phyloP scores from a whole-genome alignment of 2,329 filamentous ascomycete genomes.

The Didymella glomerata region DNA sequence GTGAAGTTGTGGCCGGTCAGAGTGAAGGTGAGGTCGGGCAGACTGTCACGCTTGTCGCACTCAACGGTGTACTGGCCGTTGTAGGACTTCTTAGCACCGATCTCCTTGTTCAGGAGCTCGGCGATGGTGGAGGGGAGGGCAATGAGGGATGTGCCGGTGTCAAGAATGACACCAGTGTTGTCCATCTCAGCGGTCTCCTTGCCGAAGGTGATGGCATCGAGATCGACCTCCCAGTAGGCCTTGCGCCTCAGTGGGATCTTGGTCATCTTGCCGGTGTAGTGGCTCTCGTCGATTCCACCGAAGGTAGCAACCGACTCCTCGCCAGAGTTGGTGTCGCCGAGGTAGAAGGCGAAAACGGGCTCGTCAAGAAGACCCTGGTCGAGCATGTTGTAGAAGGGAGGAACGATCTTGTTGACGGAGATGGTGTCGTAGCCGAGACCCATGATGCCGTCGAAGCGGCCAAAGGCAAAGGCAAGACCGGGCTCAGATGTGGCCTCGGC shows the following conservation, averaged over 20 bases:
- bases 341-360: slow-evolving; percentile 95
- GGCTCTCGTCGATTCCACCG: slow-evolving; percentile 83
- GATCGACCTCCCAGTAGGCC: slow-evolving; percentile 99
- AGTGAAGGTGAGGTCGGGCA: slow-evolving; percentile 92
- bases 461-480: slow-evolving; percentile 96
- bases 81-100: slow-evolving; percentile 96
- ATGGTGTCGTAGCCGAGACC: slow-evolving; percentile 95
- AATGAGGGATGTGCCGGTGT: slow-evolving; percentile 98
- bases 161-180: slow-evolving; percentile 93
- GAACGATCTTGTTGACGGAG: slow-evolving; percentile 93
- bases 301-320: slow-evolving; percentile 88
- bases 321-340: slow-evolving; percentile 75
- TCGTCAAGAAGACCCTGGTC: slow-evolving; percentile 90
- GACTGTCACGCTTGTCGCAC: slow-evolving; percentile 79
- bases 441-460: slow-evolving; percentile 95
- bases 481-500: slow-evolving; percentile 96
- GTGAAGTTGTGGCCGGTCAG: slow-evolving; percentile 92
- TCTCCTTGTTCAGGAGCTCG: slow-evolving; percentile 96
- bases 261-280: slow-evolving; percentile 85
- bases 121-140: slow-evolving; percentile 90
- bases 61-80: slow-evolving; percentile 97
- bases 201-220: slow-evolving; percentile 90
- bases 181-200: slow-evolving; percentile 87
- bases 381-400: slow-evolving; percentile 96
- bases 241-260: slow-evolving; percentile 96